Evolutionary conservation across 2,329 filamentous ascomycete species (phyloP).

Genomic region (Polytolypa hystricis): DNA sequence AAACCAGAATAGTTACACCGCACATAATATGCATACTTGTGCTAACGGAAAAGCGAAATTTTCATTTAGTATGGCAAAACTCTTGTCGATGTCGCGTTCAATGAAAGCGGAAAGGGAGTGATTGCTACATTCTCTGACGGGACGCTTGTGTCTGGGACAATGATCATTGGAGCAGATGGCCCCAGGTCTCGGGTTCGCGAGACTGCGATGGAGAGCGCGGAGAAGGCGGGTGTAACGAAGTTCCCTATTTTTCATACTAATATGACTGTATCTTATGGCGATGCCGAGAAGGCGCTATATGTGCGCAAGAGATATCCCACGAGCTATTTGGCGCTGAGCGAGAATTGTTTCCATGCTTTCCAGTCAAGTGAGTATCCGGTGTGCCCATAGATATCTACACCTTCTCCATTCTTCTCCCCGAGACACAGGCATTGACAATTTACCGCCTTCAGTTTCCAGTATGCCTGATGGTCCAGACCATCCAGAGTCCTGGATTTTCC

Average conservation of each 20-base stretch:
- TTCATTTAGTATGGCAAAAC: conserved; percentile 14
- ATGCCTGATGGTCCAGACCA: conserved; percentile 15
- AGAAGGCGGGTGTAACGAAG: conserved; percentile 11
- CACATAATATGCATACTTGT: too few species aligned
- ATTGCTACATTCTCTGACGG: conserved; percentile 14
- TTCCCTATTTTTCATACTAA: conserved; percentile 16
- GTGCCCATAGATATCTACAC: too few species aligned
- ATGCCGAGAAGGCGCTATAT: conserved; percentile 15
- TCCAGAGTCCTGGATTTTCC: conserved; percentile 18
- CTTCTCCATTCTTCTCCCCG: background rate
- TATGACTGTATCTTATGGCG: conserved; percentile 15
- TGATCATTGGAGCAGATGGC: conserved; percentile 17
- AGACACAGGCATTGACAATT: conserved; percentile 3
- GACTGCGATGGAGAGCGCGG: conserved; percentile 10
- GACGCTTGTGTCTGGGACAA: conserved; percentile 10
- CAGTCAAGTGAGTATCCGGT: conserved; percentile 11
- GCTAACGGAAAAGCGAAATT: background rate
- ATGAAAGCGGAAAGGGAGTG: conserved; percentile 9
- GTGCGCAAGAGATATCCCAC: conserved; percentile 14
- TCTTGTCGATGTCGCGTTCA: conserved; percentile 11
- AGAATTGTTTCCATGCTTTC: conserved; percentile 9
- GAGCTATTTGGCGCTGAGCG: conserved; percentile 11
- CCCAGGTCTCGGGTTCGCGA: conserved; percentile 15
- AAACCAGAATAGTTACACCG: too few species aligned
- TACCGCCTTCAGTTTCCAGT: conserved; percentile 14